phyloP scores from a whole-genome alignment of 371 early-diverging fungal species.

The Gilbertella persicaria region DNA sequence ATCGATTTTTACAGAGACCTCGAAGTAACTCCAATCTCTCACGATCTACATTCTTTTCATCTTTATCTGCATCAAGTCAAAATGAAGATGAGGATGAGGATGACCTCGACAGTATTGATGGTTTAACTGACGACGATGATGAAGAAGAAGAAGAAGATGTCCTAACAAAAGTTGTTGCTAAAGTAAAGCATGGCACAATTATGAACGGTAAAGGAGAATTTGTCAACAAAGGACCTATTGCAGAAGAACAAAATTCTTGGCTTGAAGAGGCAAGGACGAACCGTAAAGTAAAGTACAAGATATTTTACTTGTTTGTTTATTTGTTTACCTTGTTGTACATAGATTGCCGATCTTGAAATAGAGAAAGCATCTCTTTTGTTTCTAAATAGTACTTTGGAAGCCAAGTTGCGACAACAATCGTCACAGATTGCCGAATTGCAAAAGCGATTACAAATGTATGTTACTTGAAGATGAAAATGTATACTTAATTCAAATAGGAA shows the following conservation, averaged over 20 bases:
- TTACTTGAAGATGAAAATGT: conserved; percentile 4
- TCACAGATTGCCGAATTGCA: conserved; percentile 44
- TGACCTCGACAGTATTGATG: conserved; percentile 23
- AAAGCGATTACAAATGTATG: conserved; percentile 44
- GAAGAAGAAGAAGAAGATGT: conserved; percentile 18
- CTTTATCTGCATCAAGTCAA: conserved; percentile 6
- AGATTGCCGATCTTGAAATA: conserved; percentile 58
- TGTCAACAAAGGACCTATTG: conserved; percentile 29
- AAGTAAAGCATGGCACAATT: conserved; percentile 48
- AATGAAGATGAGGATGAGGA: conserved; percentile 6
- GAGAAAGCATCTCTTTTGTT: conserved; percentile 48
- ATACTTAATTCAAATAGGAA: conserved; percentile 12
- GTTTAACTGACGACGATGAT: conserved; percentile 9
- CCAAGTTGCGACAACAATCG: conserved; percentile 44
- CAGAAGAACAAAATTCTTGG: conserved; percentile 30
- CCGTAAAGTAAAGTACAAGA: conserved; percentile 17
- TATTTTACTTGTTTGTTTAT: conserved; percentile 1
- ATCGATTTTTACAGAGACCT: conserved; percentile 28
- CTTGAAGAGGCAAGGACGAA: conserved; percentile 37
- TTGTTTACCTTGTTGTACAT: conserved; percentile 3
- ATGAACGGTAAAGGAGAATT: conserved; percentile 55
- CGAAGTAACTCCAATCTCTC: conserved; percentile 34
- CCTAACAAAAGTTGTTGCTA: conserved; percentile 39
- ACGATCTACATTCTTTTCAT: conserved; percentile 22
- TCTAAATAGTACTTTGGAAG: conserved; percentile 46